Base-by-base conservation (phyloP, 1,284 basidiomycete genomes). In the Cystobasidium sp. region DNA sequence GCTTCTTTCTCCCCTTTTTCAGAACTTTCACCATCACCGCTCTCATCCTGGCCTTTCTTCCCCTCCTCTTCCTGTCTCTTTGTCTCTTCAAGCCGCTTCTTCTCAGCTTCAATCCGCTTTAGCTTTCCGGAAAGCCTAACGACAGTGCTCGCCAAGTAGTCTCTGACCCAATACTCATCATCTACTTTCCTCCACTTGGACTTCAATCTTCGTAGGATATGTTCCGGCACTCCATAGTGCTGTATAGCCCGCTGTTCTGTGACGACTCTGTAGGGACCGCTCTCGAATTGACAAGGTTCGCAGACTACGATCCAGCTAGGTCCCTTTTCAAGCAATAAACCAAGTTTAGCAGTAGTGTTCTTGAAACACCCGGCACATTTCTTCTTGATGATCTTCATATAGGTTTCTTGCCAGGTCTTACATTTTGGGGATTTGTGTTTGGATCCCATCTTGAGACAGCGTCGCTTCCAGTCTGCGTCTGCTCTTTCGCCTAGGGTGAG, bases 321-420 rank as follows among this genome's bases (percentile, higher is more conserved):
- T 39, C 31, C 22, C 10, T 10, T 39, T 7, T 58, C n/a, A 10
- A 58, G 39, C 24, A 58, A 53, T 53, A 6, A 3, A 14, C 52
- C 55, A 10, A 58, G n/a, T 37, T 58, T 58, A 31, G 56, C 18
- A 9, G 37, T 22, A 9, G 39, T 43, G 2, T 43, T 59, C 37
- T 10, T 59, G 20, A 41, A 9, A n/a, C 56, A 59, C 10, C 41
- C 10, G 8, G 39, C 56, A n/a, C 56, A 59, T 2, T 43, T 41
- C 18, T 22, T 59, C 14, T 41, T 59, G 12, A 59, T n/a, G n/a
- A 43, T 41, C 9, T 41, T 31, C 6, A 59, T 5, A 41, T 59
- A 59, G 9, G 56, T 59, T n/a, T 59, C 56, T 22, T n/a, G 39
- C 56, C 56, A 59, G 14, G 39, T 59, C 43, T 59, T 59, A 16